These are phyloP conservation scores for Juncus inflexus DNA, from an alignment of 176 grass and related monocot genomes.

Conservation along the genomic window DNA sequence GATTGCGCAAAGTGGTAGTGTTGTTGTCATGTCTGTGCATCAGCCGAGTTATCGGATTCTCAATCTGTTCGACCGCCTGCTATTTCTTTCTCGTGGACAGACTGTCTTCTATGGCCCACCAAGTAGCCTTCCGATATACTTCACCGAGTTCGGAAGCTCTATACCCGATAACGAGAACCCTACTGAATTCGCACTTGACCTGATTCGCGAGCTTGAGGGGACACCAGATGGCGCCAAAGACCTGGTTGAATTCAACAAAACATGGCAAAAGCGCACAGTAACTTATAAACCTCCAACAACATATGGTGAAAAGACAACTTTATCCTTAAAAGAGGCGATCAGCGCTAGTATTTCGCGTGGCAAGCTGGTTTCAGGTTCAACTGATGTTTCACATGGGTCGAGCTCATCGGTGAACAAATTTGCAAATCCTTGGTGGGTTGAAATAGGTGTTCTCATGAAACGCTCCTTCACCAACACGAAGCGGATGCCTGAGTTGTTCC, in stretches of 20 bases:
- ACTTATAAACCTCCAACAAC: slow-evolving; percentile 22
- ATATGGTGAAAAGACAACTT: slow-evolving; percentile 20
- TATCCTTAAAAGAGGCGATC: slow-evolving; percentile 76
- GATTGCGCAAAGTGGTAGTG: slow-evolving; percentile 91
- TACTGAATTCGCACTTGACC: slow-evolving; percentile 88
- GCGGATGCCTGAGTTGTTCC: slow-evolving; percentile 77
- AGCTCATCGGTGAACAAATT: slow-evolving; percentile 50
- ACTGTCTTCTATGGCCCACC: slow-evolving; percentile 86
- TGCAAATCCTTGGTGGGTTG: slow-evolving; percentile 92
- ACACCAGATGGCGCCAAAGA: slow-evolving; percentile 44
- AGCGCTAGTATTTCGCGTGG: slow-evolving; percentile 88
- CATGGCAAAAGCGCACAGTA: slow-evolving; percentile 45
- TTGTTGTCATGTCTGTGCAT: slow-evolving; percentile 97
- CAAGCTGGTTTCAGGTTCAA: slow-evolving; percentile 90
- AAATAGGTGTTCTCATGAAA: slow-evolving; percentile 75
- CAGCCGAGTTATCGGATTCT: slow-evolving; percentile 97
- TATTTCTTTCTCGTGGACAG: slow-evolving; percentile 86
- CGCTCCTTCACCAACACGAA: slow-evolving; percentile 80
- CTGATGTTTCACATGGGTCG: slow-evolving; percentile 27
- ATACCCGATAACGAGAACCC: slow-evolving; percentile 92
- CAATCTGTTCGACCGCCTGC: slow-evolving; percentile 73
- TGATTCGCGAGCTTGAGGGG: slow-evolving; percentile 78
- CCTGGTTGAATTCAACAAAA: slow-evolving; percentile 63
- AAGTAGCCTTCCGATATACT: slow-evolving; percentile 50
- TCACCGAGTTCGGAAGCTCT: slow-evolving; percentile 78